Conservation (phyloP, 208 protist species). For the Leishmania amazonensis region DNA sequence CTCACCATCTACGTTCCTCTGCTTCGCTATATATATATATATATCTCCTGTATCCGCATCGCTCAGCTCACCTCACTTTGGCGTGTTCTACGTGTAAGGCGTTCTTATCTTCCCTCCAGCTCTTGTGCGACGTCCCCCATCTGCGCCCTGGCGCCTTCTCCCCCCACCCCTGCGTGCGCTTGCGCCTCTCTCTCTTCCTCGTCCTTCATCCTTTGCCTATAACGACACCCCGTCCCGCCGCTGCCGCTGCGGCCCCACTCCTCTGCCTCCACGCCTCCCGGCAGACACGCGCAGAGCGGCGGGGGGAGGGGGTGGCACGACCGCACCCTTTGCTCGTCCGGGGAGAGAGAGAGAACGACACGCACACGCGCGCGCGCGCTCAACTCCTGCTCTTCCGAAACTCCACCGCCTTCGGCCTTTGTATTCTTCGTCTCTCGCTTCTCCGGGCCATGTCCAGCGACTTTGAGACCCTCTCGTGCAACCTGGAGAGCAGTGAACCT, state of each 20-base stretch:
- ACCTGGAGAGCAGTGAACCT: slow-evolving; percentile 1
- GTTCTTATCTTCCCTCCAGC: not conserved
- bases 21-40: not conserved
- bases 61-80: too few species aligned
- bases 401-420: too few species aligned
- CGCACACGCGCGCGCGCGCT: not conserved
- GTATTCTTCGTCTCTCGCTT: not conserved
- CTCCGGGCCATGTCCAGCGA: slow-evolving; percentile 27
- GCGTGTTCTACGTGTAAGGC: not conserved
- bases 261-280: too few species aligned
- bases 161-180: too few species aligned
- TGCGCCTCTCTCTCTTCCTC: not conserved
- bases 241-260: not conserved
- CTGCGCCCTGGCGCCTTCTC: not conserved
- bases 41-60: not conserved
- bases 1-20: not conserved
- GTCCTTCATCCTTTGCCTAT: not conserved
- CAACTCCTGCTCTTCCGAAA: too few species aligned
- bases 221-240: too few species aligned
- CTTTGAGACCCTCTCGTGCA: slow-evolving; percentile 30
- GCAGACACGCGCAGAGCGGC: too few species aligned
- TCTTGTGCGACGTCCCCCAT: too few species aligned
- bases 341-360: not conserved
- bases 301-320: too few species aligned
- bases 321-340: not conserved